Evolutionary conservation across 495 filamentous ascomycete species (phyloP), one percentile per base, ranked within the genome.

Genomic region (Penicillium verhagenii): DNA sequence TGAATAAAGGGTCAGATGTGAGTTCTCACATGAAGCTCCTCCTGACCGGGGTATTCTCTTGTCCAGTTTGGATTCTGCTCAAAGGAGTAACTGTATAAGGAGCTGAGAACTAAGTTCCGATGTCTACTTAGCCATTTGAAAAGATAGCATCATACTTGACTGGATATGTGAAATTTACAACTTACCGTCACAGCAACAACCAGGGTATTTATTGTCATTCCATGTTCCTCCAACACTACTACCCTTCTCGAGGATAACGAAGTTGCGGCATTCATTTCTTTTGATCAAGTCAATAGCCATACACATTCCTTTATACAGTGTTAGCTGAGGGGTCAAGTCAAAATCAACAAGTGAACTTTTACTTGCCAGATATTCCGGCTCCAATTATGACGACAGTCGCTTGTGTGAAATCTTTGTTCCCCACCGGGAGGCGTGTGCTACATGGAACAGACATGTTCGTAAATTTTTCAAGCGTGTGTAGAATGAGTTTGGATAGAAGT

Each of bases 1-100:
- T 19, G 14, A 3, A 16, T 24, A 6, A 1, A 16, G 20, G 8
- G 23, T 6, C 13, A 8, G 13, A 42, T 1, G 13, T 16, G 20
- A 11, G 33, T 38, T 49, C 40, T 47, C n/a, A 57, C 48, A 20
- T 38, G 24, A 23, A 88, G 82, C 61, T 88, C 86, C 44, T 76
- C 74, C 50, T 86, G 84, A 0, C 84, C 83, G 0, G 86, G 80
- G 58, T 86, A 87, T 35, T 86, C 78, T 25, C 80, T 69, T 4
- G 82, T 79, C 85, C 86, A 89, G 60, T 79, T 66, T 9, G 82
- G 72, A 24, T 85, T 85, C 11, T 85, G 84, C 25, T 84, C 85
- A 56, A 88, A 89, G 4, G 82, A 81, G 60, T 82, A 88, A 54
- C 82, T 86, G 66, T 88, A 90, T 10, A 82, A 58, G 1, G 69